phyloP scores from a whole-genome alignment of 1,284 basidiomycete genomes.

The Sporisorium scitamineum region DNA sequence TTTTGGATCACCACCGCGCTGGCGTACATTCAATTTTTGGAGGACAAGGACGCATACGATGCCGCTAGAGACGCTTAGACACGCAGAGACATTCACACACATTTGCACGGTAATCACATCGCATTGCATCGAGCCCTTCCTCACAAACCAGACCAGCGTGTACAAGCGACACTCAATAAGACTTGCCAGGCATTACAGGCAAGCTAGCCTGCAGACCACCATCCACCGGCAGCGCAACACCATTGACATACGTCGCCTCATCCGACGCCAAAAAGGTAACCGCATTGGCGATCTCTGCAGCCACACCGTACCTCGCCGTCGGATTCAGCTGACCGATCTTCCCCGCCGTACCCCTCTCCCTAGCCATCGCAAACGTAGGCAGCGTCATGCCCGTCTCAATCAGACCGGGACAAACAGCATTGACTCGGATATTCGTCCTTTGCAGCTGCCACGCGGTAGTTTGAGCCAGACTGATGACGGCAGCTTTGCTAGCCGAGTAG shows the following conservation, averaged over 20 bases:
- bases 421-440: constrained; percentile 85
- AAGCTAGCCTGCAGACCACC: constrained; percentile 83
- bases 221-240: constrained; percentile 86
- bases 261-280: constrained; percentile 88
- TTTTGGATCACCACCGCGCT: constrained; percentile 59
- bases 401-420: constrained; percentile 88
- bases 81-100: not conserved
- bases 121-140: not conserved
- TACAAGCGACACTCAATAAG: constrained; percentile 42
- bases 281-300: constrained; percentile 77
- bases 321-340: constrained; percentile 91
- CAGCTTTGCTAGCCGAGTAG: constrained; percentile 73
- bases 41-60: constrained; percentile 53
- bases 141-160: not conserved
- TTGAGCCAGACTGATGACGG: constrained; percentile 81
- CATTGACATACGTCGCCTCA: constrained; percentile 87
- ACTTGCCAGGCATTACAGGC: constrained; percentile 78
- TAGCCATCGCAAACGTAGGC: constrained; percentile 80
- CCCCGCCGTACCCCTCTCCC: constrained; percentile 77
- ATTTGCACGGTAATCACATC: constrained; percentile 4
- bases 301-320: constrained; percentile 75
- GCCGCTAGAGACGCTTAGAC: constrained; percentile 30
- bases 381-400: constrained; percentile 90
- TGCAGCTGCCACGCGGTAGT: constrained; percentile 84
- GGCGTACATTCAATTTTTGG: constrained; percentile 61